Conservation (phyloP, 257 asterid genomes). For the Solanum pimpinellifolium region DNA sequence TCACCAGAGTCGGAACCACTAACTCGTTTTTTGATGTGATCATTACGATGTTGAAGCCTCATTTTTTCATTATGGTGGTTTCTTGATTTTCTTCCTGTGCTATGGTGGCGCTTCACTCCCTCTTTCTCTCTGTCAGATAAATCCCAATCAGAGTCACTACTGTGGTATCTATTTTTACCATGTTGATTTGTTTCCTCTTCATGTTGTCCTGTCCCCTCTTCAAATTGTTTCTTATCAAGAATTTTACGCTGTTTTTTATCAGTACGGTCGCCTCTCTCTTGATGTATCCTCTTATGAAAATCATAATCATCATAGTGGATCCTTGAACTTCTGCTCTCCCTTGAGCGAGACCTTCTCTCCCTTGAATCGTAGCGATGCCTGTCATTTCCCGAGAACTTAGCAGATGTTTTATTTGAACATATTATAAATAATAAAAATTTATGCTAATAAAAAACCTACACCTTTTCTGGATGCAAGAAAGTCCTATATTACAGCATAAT, state of each 20-base stretch:
- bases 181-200: slow-evolving; percentile 15
- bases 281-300: slow-evolving; percentile 13
- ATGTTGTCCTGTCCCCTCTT: slow-evolving; percentile 8
- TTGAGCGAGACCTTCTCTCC: slow-evolving; percentile 48
- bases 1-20: slow-evolving; percentile 1
- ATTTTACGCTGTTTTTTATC: slow-evolving; percentile 17
- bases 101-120: slow-evolving; percentile 3
- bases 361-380: slow-evolving; percentile 36
- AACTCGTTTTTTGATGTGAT: slow-evolving; percentile 1
- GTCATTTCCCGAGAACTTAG: neutral
- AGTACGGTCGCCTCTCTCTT: slow-evolving; percentile 7
- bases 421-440: neutral
- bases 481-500: neutral
- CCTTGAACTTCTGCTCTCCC: slow-evolving; percentile 41
- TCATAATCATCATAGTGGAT: slow-evolving; percentile 20
- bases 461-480: neutral
- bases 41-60: slow-evolving; percentile 10
- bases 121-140: slow-evolving; percentile 13
- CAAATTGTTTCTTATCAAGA: slow-evolving; percentile 11
- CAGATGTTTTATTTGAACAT: neutral
- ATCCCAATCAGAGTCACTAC: slow-evolving; percentile 27
- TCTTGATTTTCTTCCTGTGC: slow-evolving; percentile 19
- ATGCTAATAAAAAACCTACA: neutral
- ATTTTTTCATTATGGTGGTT: neutral
- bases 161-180: slow-evolving; percentile 11